Evolutionary conservation across 306 rosid species (phyloP), one percentile per base, ranked within the genome.

Genomic region (Corylus americana): DNA sequence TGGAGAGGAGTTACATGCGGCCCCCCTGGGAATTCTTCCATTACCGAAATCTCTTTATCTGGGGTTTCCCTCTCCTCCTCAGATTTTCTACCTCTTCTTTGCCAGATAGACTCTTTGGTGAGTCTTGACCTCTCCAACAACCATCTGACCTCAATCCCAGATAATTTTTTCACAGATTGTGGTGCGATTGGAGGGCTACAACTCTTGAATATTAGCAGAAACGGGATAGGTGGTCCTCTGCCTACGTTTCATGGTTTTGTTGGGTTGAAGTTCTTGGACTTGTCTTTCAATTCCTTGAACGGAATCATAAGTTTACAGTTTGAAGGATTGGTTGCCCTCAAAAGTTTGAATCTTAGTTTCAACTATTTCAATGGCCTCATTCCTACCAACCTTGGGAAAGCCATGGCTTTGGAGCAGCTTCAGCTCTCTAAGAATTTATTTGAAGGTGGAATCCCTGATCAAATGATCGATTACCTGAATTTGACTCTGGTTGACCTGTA

Each of bases 1-100:
- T 95, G 98, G 98, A 55, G 69, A 4, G 92, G 98, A 39, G 87
- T 95, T 54, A 69, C 0, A 4, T 95, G 98, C 75, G 64, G 0
- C 25, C 0, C 75, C 76, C 1, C 3, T 17, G 66, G 45, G 47
- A 79, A 83, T 74, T 78, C 91, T 14, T 69, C 80, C 47, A 75
- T 95, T 4, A 53, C 5, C 69, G 11, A 20, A 0, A 80, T 95
- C 74, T 44, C 50, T 4, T 73, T 92, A 2, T 84, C 92, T 77
- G 78, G 82, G 4, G 9, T 1, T 64, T 75, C 83, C n/a, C 66
- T 89, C 27, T 69, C 85, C 55, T 87, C 91, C 31, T 69, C 87
- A 5, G 25, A 55, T 1, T 90, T 88, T 74, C 76, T 94, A 16
- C 86, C 87, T 53, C 14, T 48, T 61, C 58, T 91, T 55, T 94